phyloP scores from a whole-genome alignment of 306 rosid genomes.

The Crotalaria pallida region DNA sequence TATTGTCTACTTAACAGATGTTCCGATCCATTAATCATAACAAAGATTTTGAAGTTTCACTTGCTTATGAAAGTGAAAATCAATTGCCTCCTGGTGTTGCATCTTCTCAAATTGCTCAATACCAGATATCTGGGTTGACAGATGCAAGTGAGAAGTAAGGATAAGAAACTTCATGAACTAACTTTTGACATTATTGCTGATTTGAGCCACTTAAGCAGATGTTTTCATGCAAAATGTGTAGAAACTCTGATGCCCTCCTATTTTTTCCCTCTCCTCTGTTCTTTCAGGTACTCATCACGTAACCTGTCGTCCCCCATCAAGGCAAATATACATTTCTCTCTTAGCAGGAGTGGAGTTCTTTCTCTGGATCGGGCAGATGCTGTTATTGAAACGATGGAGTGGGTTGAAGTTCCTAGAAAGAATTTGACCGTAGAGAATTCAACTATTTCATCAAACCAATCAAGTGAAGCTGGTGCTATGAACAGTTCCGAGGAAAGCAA shows the following conservation, averaged over 20 bases:
- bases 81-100: constrained; percentile 79
- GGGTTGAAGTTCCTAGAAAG: constrained; percentile 88
- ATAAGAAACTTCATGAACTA: constrained; percentile 12
- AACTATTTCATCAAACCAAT: constrained; percentile 52
- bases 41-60: constrained; percentile 87
- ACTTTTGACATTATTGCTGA: constrained; percentile 18
- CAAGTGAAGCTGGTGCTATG: constrained; percentile 50
- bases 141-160: constrained; percentile 84
- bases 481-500: constrained; percentile 58
- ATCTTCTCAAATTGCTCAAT: constrained; percentile 58
- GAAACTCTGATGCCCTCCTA: constrained; percentile 18
- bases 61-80: constrained; percentile 74
- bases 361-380: constrained; percentile 96
- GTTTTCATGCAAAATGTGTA: neutral
- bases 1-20: constrained; percentile 49
- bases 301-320: constrained; percentile 87
- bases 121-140: constrained; percentile 73
- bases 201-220: constrained; percentile 8
- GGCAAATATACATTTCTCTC: constrained; percentile 81
- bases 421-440: constrained; percentile 74
- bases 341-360: constrained; percentile 90
- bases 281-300: constrained; percentile 71
- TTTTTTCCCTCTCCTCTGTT: constrained; percentile 14
- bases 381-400: constrained; percentile 80
- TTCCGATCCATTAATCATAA: constrained; percentile 69